Base-by-base conservation (phyloP, 2,329 filamentous ascomycete species). In the Trichoderma oligosporum region DNA sequence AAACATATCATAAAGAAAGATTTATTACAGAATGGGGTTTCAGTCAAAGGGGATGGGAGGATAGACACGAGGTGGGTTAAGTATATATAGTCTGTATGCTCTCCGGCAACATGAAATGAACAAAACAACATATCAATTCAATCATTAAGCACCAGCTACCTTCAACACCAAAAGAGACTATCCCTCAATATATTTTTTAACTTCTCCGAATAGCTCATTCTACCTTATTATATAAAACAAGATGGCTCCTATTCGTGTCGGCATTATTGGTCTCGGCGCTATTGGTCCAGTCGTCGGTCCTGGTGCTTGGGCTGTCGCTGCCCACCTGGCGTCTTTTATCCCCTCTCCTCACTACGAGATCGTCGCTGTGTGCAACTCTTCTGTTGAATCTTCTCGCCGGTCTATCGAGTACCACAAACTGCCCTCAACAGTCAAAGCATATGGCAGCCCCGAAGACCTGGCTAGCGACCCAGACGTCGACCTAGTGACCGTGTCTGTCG, bases 301-400 rank as follows among this genome's bases (percentile, higher is more conserved):
- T 2, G 61, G 61, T 16, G n/a, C 31, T 73, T 83, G 62, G 82
- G 80, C 33, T 74, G 83, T 55, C 79, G 76, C 7, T 68, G 76
- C 60, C 67, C 83, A 83, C 64, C 75, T 85, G 9, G 65, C 73
- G 22, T 74, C 77, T 0, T 67, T 74, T 0, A 65, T 72, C n/a
- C 71, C 70, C 36, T 56, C 57, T 3, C 61, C 69, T 5, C 63
- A 74, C n/a, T 81, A 76, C 61, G 57, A 72, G 39, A 74, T 82
- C 46, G 73, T 76, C 4, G 80, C 77, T 2, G 65, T 82, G 16
- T 72, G 76, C 60, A 81, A 82, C 68, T 79, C 76, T 5, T 73
- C 72, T 18, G 63, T 73, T 4, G 65, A 69, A 4, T 73, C 76
- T 1, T 75, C 77, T 0, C 63, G 70, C n/a, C 69, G 67, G 0